Percentiles rank a stretch among this genome's conserved stretches.
These are phyloP conservation scores for Suhomyces anneliseae DNA, from an alignment of 1,139 yeast genomes.

Conservation along the genomic window DNA sequence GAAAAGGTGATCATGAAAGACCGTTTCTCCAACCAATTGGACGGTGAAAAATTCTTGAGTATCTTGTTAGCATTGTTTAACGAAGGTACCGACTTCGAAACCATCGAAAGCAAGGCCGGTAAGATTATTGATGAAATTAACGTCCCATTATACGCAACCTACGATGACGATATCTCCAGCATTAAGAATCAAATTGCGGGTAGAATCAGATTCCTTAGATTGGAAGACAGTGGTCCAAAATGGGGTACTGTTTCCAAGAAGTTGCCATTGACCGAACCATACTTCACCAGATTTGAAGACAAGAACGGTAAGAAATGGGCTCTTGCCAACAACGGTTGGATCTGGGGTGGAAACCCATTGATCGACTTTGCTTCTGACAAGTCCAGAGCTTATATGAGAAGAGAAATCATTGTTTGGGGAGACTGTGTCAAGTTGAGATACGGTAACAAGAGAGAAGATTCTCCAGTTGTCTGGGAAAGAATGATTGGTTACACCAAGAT, in stretches of 20 bases:
- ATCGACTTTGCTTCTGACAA: conserved; percentile 85
- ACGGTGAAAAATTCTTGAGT: conserved; percentile 50
- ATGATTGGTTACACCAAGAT: conserved; percentile 76
- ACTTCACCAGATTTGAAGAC: conserved; percentile 70
- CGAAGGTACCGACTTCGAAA: conserved; percentile 35
- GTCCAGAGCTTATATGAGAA: conserved; percentile 78
- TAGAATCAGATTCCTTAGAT: conserved; percentile 71
- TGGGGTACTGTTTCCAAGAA: conserved; percentile 60
- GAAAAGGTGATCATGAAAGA: conserved; percentile 24
- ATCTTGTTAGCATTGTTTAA: conserved; percentile 32
- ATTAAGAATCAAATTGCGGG: conserved; percentile 70
- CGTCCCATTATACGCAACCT: conserved; percentile 66
- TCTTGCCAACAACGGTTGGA: conserved; percentile 96
- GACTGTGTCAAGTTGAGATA: conserved; percentile 94
- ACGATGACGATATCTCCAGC: conserved; percentile 67
- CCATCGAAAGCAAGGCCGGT: conserved; percentile 43
- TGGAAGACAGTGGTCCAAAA: conserved; percentile 79
- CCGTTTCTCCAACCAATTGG: conserved; percentile 57
- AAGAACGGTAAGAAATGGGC: conserved; percentile 61
- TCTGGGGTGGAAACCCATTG: conserved; percentile 95
- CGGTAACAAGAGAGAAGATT: conserved; percentile 73
- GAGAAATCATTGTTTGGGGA: conserved; percentile 97
- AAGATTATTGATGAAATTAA: conserved; percentile 75
- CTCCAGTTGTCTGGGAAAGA: conserved; percentile 86
- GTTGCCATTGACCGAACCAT: conserved; percentile 76